Percentiles rank a stretch among this genome's conserved stretches.
These are phyloP conservation scores for Zygotorulaspora danielsina DNA, from an alignment of 805 yeast genomes.

Conservation along the genomic window DNA sequence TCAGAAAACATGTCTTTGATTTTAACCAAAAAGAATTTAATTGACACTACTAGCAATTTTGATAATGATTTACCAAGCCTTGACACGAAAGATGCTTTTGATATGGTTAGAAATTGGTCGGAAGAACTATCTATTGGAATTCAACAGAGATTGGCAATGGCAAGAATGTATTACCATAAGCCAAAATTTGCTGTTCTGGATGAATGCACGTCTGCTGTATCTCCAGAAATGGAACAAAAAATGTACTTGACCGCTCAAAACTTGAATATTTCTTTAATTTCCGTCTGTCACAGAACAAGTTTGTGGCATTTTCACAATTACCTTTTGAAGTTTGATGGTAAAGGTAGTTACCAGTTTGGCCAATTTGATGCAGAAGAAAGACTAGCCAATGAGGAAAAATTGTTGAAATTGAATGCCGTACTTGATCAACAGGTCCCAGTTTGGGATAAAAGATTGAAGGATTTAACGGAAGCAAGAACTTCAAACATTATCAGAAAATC, in stretches of 20 bases:
- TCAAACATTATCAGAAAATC: conserved; percentile 34
- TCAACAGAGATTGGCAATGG: conserved; percentile 91
- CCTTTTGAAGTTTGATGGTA: conserved; percentile 81
- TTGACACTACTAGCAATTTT: conserved; percentile 22
- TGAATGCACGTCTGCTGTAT: conserved; percentile 92
- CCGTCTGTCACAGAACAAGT: conserved; percentile 90
- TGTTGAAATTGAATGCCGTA: conserved; percentile 61
- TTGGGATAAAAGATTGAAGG: conserved; percentile 60
- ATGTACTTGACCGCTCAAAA: conserved; percentile 81
- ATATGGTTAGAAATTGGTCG: conserved; percentile 73
- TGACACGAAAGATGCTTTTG: conserved; percentile 51
- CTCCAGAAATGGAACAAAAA: conserved; percentile 83
- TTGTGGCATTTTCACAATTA: conserved; percentile 88
- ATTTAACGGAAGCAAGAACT: conserved; percentile 51
- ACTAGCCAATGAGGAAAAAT: conserved; percentile 71
- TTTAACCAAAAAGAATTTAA: conserved; percentile 23
- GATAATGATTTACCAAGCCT: conserved; percentile 27
- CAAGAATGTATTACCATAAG: conserved; percentile 81
- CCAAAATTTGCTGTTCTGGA: conserved; percentile 94
- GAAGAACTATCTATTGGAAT: conserved; percentile 87
- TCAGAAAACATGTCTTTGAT: conserved; percentile 42
- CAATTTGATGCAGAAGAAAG: conserved; percentile 70
- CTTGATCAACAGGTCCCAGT: conserved; percentile 64
- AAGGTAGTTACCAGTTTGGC: conserved; percentile 60
- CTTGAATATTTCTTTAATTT: conserved; percentile 73